A percentile compares a stretch with the other conserved stretches of the same genome.
Conservation (phyloP, 2,329 filamentous ascomycete genomes). For the Sporothrix curviconia region DNA sequence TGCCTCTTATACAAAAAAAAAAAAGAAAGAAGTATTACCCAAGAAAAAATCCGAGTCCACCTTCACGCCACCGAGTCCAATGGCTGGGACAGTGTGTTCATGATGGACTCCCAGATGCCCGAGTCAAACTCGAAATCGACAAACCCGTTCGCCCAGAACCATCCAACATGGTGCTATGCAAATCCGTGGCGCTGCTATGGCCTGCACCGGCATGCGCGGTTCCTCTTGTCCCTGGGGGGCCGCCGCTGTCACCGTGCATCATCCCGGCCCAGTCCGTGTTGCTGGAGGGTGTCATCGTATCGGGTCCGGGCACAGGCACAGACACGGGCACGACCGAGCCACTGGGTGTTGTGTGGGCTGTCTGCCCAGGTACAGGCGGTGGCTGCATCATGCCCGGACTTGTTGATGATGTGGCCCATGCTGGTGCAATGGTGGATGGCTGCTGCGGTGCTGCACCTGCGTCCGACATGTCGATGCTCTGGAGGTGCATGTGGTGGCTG, state of each 20-base stretch:
- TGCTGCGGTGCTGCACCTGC: not conserved
- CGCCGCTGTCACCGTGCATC: not conserved
- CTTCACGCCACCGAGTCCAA: not conserved
- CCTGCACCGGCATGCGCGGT: not conserved
- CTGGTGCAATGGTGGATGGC: not conserved
- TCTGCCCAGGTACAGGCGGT: not conserved
- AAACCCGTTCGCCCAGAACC: not conserved
- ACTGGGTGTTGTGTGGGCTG: not conserved
- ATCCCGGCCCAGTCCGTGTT: conserved; percentile 3
- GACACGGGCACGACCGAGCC: not conserved
- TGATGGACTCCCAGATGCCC: conserved; percentile 11
- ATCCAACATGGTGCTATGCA: not conserved
- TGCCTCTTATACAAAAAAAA: not conserved
- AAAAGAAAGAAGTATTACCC: not conserved
- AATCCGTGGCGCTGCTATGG: not conserved
- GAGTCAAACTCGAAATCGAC: conserved; percentile 10
- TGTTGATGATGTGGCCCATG: not conserved
- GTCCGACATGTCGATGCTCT: not conserved
- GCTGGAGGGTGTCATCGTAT: not conserved
- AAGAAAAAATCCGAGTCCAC: not conserved
- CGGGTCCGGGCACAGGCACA: no score
- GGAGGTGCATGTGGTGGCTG: not conserved
- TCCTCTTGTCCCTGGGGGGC: not conserved
- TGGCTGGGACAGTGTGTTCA: conserved; percentile 12
- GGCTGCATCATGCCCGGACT: conserved; percentile 3